phyloP scores from a whole-genome alignment of 345 rosid genomes.

The Dipteronia dyeriana region DNA sequence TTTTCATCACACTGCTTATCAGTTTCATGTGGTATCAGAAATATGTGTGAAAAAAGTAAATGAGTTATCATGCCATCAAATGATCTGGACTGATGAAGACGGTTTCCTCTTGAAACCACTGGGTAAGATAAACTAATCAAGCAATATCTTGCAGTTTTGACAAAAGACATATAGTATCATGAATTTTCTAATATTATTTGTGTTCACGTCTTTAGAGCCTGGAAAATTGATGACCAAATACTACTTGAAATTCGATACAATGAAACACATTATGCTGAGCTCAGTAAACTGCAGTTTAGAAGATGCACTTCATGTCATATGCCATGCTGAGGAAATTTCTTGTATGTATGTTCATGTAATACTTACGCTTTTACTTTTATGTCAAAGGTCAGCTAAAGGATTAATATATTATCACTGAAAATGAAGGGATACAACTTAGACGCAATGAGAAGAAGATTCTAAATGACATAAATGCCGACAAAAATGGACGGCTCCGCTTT shows the following conservation, averaged over 20 bases:
- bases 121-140: slow-evolving; percentile 47
- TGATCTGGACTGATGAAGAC: slow-evolving; percentile 88
- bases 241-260: slow-evolving; percentile 82
- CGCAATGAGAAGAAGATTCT: slow-evolving; percentile 95
- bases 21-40: slow-evolving; percentile 44
- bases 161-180: slow-evolving; percentile 9
- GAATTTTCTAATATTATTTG: slow-evolving; percentile 16
- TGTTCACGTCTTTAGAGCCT: slow-evolving; percentile 55
- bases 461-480: slow-evolving; percentile 84
- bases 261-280: slow-evolving; percentile 84
- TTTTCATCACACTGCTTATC: slow-evolving; percentile 24
- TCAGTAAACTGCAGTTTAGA: slow-evolving; percentile 72
- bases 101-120: slow-evolving; percentile 88
- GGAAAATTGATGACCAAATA: slow-evolving; percentile 98
- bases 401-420: slow-evolving; percentile 21
- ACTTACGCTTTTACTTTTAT: slow-evolving; percentile 8
- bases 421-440: slow-evolving; percentile 97
- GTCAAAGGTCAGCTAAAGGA: slow-evolving; percentile 4
- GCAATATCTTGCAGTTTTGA: slow-evolving; percentile 17
- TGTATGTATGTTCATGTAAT: slow-evolving; percentile 52
- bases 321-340: slow-evolving; percentile 89
- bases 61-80: slow-evolving; percentile 76
- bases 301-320: slow-evolving; percentile 70
- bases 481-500: slow-evolving; percentile 79
- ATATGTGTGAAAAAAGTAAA: slow-evolving; percentile 75